Conservation (phyloP, 768 basidiomycete genomes). For the Tubosaeta sp. region DNA sequence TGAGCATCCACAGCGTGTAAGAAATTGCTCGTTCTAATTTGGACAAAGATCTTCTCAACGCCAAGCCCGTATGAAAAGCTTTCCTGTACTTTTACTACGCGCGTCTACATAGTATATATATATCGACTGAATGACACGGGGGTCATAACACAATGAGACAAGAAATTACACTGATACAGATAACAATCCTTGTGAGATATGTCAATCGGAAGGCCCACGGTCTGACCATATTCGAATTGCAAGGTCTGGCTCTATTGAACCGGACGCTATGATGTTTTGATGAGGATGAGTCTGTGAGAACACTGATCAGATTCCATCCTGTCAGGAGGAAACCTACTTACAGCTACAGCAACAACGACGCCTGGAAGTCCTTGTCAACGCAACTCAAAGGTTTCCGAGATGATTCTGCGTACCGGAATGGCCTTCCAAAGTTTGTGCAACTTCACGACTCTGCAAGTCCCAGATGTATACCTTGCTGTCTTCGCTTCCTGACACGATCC, state of each 20-base stretch:
- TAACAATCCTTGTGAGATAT: neutral
- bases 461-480: slow-evolving; percentile 87
- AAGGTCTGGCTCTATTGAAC: slow-evolving; percentile 80
- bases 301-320: neutral
- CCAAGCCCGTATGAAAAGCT: slow-evolving; percentile 44
- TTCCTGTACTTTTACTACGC: slow-evolving; percentile 11
- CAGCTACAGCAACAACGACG: slow-evolving; percentile 79
- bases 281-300: slow-evolving; percentile 69
- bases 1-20: slow-evolving; percentile 27
- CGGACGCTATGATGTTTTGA: slow-evolving; percentile 85
- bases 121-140: slow-evolving; percentile 2
- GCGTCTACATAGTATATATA: slow-evolving; percentile 9
- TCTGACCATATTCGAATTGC: slow-evolving; percentile 83
- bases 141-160: slow-evolving; percentile 4
- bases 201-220: slow-evolving; percentile 20
- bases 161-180: slow-evolving; percentile 7
- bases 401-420: slow-evolving; percentile 54
- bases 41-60: slow-evolving; percentile 51
- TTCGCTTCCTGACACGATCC: slow-evolving; percentile 90
- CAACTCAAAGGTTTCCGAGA: neutral
- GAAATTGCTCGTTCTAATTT: neutral
- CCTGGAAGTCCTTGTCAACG: slow-evolving; percentile 10
- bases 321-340: slow-evolving; percentile 41
- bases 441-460: slow-evolving; percentile 85
- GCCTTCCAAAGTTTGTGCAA: slow-evolving; percentile 75